These are phyloP conservation scores for Lagenaria siceraria DNA, from an alignment of 306 rosid species.

Conservation along the genomic window DNA sequence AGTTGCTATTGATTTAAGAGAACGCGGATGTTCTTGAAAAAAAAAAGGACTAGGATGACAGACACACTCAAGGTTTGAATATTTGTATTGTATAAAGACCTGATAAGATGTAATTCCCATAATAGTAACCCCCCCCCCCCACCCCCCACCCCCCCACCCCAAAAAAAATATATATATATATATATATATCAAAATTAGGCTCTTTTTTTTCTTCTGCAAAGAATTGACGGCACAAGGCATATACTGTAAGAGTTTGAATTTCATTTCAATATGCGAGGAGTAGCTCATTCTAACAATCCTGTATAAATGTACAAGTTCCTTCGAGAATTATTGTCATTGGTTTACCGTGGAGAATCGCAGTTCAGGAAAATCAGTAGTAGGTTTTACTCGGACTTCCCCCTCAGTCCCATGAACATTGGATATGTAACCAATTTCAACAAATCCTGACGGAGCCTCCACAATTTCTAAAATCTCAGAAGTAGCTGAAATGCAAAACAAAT, in stretches of 20 bases:
- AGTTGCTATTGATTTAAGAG: background rate
- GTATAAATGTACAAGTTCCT: background rate
- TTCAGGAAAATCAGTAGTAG: constrained; percentile 75
- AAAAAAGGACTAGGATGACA: background rate
- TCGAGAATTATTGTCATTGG: background rate
- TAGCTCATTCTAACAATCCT: background rate
- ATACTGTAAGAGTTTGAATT: background rate
- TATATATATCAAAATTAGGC: background rate
- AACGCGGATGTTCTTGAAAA: too few species aligned
- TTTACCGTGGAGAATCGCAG: constrained; percentile 59
- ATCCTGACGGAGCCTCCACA: constrained; percentile 19
- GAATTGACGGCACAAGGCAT: background rate
- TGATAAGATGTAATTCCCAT: background rate
- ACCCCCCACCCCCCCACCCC: too few species aligned
- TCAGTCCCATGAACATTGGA: constrained; percentile 63
- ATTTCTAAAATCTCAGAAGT: constrained; percentile 32
- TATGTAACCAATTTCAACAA: constrained; percentile 62
- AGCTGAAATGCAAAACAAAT: constrained; percentile 24
- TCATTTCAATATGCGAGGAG: background rate
- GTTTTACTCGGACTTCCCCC: constrained; percentile 69
- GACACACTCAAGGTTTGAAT: background rate
- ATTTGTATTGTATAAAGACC: background rate
- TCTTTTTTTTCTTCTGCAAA: background rate
- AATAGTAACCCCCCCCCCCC: background rate
- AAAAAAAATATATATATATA: too few species aligned